phyloP scores from a whole-genome alignment of 176 grass and related monocot genomes.

The Triticum dicoccoides region DNA sequence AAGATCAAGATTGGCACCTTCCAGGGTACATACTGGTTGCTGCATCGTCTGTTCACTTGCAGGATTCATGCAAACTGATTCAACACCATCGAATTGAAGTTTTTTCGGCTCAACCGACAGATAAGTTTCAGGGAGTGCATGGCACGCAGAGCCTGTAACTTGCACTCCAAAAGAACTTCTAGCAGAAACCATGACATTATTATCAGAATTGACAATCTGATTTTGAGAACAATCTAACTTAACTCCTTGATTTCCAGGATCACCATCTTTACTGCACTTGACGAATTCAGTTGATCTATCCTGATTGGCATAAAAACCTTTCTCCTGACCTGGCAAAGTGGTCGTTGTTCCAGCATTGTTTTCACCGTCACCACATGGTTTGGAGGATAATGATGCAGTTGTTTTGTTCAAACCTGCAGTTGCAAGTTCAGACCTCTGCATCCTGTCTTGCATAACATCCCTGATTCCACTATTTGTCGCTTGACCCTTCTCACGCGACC shows the following conservation, averaged over 20 bases:
- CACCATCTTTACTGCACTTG: slow-evolving; percentile 12
- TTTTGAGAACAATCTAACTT: slow-evolving; percentile 23
- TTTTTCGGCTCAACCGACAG: slow-evolving; percentile 41
- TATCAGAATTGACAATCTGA: slow-evolving; percentile 21
- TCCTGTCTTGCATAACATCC: background rate
- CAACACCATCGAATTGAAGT: slow-evolving; percentile 50
- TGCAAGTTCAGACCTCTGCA: slow-evolving; percentile 19
- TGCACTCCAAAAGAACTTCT: slow-evolving; percentile 20
- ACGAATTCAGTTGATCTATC: slow-evolving; percentile 19
- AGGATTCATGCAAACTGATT: slow-evolving; percentile 20
- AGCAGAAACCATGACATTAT: background rate
- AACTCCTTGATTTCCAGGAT: slow-evolving; percentile 28
- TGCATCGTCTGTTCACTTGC: slow-evolving; percentile 18
- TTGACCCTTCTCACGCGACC: slow-evolving; percentile 24
- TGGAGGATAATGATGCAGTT: slow-evolving; percentile 26
- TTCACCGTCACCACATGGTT: slow-evolving; percentile 23
- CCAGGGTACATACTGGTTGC: slow-evolving; percentile 11
- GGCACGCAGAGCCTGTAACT: background rate
- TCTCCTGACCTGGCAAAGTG: slow-evolving; percentile 13
- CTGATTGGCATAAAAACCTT: slow-evolving; percentile 27
- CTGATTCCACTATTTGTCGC: slow-evolving; percentile 15
- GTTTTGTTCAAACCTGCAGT: background rate
- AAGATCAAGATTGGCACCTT: slow-evolving; percentile 24
- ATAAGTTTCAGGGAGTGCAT: slow-evolving; percentile 32
- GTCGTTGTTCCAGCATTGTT: slow-evolving; percentile 14